These are phyloP conservation scores for Komagataea norvegica DNA, from an alignment of 1,139 yeast species.

Conservation along the genomic window DNA sequence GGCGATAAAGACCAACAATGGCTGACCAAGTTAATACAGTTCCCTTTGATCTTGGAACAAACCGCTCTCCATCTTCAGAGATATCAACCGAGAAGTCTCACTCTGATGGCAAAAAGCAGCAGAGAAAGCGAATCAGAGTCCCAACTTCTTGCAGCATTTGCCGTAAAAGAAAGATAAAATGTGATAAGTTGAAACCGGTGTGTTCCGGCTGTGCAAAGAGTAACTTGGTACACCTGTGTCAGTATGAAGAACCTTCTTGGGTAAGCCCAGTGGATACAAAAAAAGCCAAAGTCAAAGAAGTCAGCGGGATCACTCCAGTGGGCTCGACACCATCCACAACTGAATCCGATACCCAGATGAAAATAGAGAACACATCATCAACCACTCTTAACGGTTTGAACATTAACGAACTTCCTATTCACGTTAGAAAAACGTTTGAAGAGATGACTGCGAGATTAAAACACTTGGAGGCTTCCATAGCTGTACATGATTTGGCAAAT, in stretches of 20 bases:
- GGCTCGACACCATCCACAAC: too few relatives aligned
- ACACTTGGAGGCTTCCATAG: slow-evolving; percentile 40
- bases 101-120: not conserved
- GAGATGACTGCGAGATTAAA: slow-evolving; percentile 38
- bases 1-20: too few relatives aligned
- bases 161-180: slow-evolving; percentile 41
- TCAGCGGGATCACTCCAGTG: too few relatives aligned
- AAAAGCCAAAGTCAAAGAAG: slow-evolving; percentile 2
- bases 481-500: slow-evolving; percentile 29
- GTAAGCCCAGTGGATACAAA: slow-evolving; percentile 24
- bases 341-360: too few relatives aligned
- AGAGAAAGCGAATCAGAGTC: slow-evolving; percentile 33
- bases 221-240: slow-evolving; percentile 56
- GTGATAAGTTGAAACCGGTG: slow-evolving; percentile 59
- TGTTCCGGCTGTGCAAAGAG: slow-evolving; percentile 59
- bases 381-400: slow-evolving; percentile 4
- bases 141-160: slow-evolving; percentile 44
- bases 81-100: too few relatives aligned
- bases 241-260: slow-evolving; percentile 47
- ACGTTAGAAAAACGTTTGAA: slow-evolving; percentile 22
- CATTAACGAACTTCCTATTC: slow-evolving; percentile 6
- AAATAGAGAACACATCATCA: not conserved
- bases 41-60: too few relatives aligned
- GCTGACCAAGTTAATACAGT: too few relatives aligned
- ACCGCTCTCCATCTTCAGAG: too few relatives aligned